These are phyloP conservation scores for Melastoma candidum DNA, from an alignment of 441 rosid genomes.

Conservation along the genomic window DNA sequence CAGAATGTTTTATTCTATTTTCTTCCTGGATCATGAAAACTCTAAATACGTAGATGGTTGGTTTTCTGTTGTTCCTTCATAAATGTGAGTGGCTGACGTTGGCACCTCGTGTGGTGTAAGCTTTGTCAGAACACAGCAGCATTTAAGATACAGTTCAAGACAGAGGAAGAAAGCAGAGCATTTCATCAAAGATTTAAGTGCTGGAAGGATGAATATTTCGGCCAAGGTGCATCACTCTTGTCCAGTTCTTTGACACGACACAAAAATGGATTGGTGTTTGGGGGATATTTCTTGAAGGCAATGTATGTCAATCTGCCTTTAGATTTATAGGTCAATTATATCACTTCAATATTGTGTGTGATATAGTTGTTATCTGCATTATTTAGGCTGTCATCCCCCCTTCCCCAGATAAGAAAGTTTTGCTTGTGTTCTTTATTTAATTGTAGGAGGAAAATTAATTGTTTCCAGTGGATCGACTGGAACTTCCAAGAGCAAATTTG, in stretches of 20 bases:
- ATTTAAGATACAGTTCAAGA: constrained; percentile 47
- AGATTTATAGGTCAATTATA: no score
- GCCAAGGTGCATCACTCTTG: constrained; percentile 40
- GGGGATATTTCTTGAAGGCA: no score
- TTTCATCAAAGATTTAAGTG: constrained; percentile 70
- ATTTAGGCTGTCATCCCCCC: background rate
- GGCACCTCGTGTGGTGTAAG: constrained; percentile 16
- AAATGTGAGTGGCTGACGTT: constrained; percentile 12
- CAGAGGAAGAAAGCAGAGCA: constrained; percentile 60
- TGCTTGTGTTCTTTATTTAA: constrained; percentile 11
- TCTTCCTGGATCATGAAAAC: no score
- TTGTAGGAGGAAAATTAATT: constrained; percentile 23
- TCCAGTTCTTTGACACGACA: background rate
- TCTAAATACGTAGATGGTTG: no score
- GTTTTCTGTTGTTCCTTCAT: no score
- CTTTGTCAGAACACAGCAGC: constrained; percentile 59
- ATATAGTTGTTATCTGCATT: no score
- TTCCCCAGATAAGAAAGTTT: background rate
- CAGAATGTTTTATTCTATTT: no score
- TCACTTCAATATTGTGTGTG: no score
- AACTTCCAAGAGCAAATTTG: constrained; percentile 60
- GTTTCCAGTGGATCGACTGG: constrained; percentile 47
- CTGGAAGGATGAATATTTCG: constrained; percentile 52
- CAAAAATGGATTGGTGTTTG: no score
- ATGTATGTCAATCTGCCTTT: no score